Evolutionary conservation across 305 asterid species (phyloP), one percentile per base, ranked within the genome.

Genomic region (Rubia tinctorum): DNA sequence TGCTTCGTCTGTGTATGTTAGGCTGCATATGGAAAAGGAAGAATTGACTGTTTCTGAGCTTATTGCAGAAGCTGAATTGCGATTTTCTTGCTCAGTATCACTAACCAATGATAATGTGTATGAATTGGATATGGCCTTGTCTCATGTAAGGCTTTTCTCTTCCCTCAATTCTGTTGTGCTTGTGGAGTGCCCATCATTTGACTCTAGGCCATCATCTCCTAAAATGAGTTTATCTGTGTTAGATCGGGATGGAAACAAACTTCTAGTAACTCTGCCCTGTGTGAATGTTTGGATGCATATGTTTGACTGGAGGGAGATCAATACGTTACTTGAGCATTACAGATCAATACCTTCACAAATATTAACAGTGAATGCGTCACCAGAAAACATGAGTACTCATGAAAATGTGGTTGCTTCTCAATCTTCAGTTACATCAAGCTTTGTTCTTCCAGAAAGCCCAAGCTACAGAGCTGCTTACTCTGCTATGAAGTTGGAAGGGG

Each of bases 281-380:
- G 73, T 90, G 78, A 85, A 88, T 83, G 62, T 90, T 69, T 92
- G 99, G 99, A 81, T 89, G 71, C 86, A 90, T 86, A 77, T 85
- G 74, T 79, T 71, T 78, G 99, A 95, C 78, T 95, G 99, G 99
- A 77, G 72, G 80, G 87, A 84, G 81, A 78, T 95, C 75, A 81
- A 88, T 61, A 77, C 80, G 73, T 73, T 88, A 34, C 80, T 92
- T 64, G 78, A 76, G 68, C 76, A 79, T 27, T 86, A 77, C 81
- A 69, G 78, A 53, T 63, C 70, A 61, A 86, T 84, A 76, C 76
- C 84, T 58, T 75, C 84, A 23, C 71, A 60, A 69, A 39, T 25
- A 30, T 78, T 66, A 59, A 80, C 70, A 47, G 47, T 79, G 67
- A 78, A 66, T 72, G 69, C 80, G 22, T 73, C 84, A 69, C 53